phyloP scores from a whole-genome alignment of 352 stramenopile genomes.

The Aphanomyces stellatus region DNA sequence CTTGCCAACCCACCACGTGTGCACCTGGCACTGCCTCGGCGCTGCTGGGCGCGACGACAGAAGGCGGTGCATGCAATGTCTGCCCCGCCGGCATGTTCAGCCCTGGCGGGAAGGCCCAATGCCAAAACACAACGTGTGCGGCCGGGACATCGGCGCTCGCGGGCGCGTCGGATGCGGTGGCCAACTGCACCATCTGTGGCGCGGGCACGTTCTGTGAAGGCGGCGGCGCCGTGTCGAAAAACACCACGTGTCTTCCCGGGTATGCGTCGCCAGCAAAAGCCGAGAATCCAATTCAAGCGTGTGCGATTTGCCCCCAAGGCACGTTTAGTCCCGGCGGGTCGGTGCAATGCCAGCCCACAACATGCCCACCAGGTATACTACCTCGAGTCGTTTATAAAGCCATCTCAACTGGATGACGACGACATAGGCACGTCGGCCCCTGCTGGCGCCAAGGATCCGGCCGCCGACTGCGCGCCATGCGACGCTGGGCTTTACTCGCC shows the following conservation, averaged over 20 bases:
- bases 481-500: slow-evolving; percentile 42
- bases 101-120: not conserved
- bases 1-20: slow-evolving; percentile 1
- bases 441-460: slow-evolving; percentile 23
- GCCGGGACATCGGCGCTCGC: not conserved
- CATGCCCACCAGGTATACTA: slow-evolving; percentile 25
- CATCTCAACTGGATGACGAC: not conserved
- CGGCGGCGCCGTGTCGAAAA: slow-evolving; percentile 22
- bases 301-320: slow-evolving; percentile 29
- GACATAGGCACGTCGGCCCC: slow-evolving; percentile 25
- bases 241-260: slow-evolving; percentile 30
- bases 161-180: slow-evolving; percentile 21
- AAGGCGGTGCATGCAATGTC: not conserved
- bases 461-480: slow-evolving; percentile 31
- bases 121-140: not conserved
- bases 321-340: slow-evolving; percentile 31
- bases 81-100: slow-evolving; percentile 3
- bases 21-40: not conserved
- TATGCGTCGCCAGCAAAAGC: slow-evolving; percentile 32
- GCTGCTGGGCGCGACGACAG: not conserved
- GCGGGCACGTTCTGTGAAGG: slow-evolving; percentile 27
- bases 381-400: not conserved
- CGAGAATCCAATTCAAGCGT: slow-evolving; percentile 33
- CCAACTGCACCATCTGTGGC: slow-evolving; percentile 29
- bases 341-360: slow-evolving; percentile 30